Percentiles rank a stretch among this genome's conserved stretches.
phyloP scores from a whole-genome alignment of 1,284 basidiomycete genomes.

The Coriolopsis trogii region DNA sequence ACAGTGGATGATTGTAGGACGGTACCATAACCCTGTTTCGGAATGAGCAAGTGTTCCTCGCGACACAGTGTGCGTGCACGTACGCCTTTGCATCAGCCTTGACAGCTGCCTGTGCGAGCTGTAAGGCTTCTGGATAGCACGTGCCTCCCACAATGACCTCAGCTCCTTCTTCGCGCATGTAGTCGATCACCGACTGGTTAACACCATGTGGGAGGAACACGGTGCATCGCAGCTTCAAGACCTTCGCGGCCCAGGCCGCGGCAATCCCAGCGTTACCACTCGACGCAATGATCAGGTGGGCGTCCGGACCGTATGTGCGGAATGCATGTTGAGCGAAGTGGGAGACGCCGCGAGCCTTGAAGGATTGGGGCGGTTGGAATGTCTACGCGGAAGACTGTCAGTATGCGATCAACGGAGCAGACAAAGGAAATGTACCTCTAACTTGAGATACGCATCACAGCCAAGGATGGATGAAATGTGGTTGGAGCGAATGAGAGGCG shows the following conservation, averaged over 20 bases:
- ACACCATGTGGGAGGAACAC: slow-evolving; percentile 65
- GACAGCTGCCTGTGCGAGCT: slow-evolving; percentile 49
- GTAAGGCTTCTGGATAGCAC: slow-evolving; percentile 58
- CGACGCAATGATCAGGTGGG: slow-evolving; percentile 71
- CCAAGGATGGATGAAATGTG: slow-evolving; percentile 55
- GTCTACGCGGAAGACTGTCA: slow-evolving; percentile 49
- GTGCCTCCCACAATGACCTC: slow-evolving; percentile 55
- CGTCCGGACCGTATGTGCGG: slow-evolving; percentile 48
- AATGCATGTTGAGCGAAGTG: slow-evolving; percentile 57
- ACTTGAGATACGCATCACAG: slow-evolving; percentile 63
- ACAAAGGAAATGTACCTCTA: slow-evolving; percentile 51
- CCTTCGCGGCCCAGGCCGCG: slow-evolving; percentile 61
- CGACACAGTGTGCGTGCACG: too few species aligned
- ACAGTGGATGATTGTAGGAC: slow-evolving; percentile 64
- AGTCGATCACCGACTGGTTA: slow-evolving; percentile 47
- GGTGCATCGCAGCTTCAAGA: slow-evolving; percentile 59
- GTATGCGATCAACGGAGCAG: background rate
- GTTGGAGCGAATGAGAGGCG: slow-evolving; percentile 61
- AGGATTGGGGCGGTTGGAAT: slow-evolving; percentile 72
- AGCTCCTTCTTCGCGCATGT: slow-evolving; percentile 55
- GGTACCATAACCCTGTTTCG: slow-evolving; percentile 67
- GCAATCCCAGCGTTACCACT: slow-evolving; percentile 77
- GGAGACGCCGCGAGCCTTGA: slow-evolving; percentile 75
- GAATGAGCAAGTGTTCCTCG: too few species aligned
- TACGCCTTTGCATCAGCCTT: slow-evolving; percentile 53